Percentiles rank a stretch among this genome's conserved stretches.
Conservation (phyloP, 2,329 filamentous ascomycete species). For the Paracoccidioides lutzii region DNA sequence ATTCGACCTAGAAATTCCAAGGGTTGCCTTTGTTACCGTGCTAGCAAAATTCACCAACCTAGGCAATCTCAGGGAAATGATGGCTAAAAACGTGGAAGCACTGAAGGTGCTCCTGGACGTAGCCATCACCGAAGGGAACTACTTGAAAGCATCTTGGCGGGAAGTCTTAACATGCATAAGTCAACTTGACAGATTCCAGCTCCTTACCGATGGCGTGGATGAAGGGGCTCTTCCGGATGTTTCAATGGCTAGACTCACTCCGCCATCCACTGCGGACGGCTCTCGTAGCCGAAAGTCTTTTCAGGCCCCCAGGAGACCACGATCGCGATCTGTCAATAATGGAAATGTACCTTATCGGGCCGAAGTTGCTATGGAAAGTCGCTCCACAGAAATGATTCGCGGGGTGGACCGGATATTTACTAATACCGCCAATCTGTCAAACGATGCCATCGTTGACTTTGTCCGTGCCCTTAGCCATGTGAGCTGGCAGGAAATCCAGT, state of each 20-base stretch:
- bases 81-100: slow-evolving; percentile 91
- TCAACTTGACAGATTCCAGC: slow-evolving; percentile 85
- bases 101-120: slow-evolving; percentile 84
- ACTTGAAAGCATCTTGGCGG: slow-evolving; percentile 82
- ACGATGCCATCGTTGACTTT: slow-evolving; percentile 91
- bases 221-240: slow-evolving; percentile 81
- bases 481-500: slow-evolving; percentile 98
- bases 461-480: slow-evolving; percentile 85
- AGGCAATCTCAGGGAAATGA: slow-evolving; percentile 89
- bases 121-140: slow-evolving; percentile 82
- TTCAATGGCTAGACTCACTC: slow-evolving; percentile 62
- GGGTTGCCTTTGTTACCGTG: slow-evolving; percentile 88
- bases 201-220: slow-evolving; percentile 88
- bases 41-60: slow-evolving; percentile 89
- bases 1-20: slow-evolving; percentile 84
- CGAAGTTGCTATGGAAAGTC: slow-evolving; percentile 82
- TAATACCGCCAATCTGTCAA: slow-evolving; percentile 83
- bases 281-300: slow-evolving; percentile 53
- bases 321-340: slow-evolving; percentile 32
- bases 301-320: slow-evolving; percentile 40
- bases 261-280: slow-evolving; percentile 40
- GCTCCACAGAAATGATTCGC: slow-evolving; percentile 84
- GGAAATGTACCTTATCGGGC: slow-evolving; percentile 48
- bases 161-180: slow-evolving; percentile 92
- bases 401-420: slow-evolving; percentile 93